Evolutionary conservation across 2,329 filamentous ascomycete species (phyloP), one percentile per base, ranked within the genome.

Genomic region (Emmonsiellopsis sp.): DNA sequence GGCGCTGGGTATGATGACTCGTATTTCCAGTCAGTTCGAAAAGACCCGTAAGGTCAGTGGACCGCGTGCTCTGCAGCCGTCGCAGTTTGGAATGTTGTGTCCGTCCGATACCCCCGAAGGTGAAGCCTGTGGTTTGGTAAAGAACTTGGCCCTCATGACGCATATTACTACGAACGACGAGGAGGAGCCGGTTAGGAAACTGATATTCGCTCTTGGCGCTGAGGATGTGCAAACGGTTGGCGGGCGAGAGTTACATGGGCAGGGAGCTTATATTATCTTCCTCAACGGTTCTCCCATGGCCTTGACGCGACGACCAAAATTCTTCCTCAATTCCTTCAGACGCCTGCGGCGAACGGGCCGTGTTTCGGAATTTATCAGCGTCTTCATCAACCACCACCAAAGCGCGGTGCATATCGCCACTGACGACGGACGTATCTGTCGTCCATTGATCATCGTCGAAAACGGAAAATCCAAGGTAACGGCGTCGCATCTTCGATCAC

Each of bases 1-100:
- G 58, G 93, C 93, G 32, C 81, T 98, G 32, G 94, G 94, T 57
- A 98, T 98, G 94, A 98, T 98, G 93, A 98, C 93, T 11, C 82
- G 93, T 69, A 97, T 98, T 64, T 93, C 87, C 69, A 94, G 88
- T 79, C 93, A 98, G 74, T 98, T 98, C 65, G 93, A 98, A 68
- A 98, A 98, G 78, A 97, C 93, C 2, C 78, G 93, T 62, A 98
- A 98, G 71, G 91, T 98, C 56, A 91, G 86, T 65, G 94, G 94
- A 60, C 93, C 94, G 63, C 85, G 93, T 80, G 93, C 94, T 14
- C 77, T 98, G 48, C 93, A 98, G 65, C 91, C 93, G 6, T 98
- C 93, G 0, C 93, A 98, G 61, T 98, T 95, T 74, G 93, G 93
- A 62, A 96, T 98, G 91, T 77, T 98, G 52, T 98, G 93, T 67